phyloP scores from a whole-genome alignment of 129 eudicot genomes.

The Gnaphalium uliginosum region DNA sequence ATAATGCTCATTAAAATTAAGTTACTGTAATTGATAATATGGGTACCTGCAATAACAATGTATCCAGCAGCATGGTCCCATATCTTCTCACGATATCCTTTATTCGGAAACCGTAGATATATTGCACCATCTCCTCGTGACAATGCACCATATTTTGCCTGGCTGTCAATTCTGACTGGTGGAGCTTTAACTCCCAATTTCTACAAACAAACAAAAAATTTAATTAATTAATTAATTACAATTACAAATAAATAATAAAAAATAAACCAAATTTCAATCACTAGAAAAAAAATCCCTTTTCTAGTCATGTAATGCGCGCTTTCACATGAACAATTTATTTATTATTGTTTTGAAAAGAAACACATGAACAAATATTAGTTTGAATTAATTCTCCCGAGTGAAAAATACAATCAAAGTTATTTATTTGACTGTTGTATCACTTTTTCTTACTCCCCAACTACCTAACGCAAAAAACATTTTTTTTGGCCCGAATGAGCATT shows the following conservation, averaged over 20 bases:
- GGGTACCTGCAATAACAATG: constrained; percentile 82
- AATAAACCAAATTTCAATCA: neutral
- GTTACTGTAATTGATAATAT: neutral
- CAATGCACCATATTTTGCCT: constrained; percentile 94
- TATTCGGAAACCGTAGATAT: constrained; percentile 85
- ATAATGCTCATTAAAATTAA: neutral
- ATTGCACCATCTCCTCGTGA: constrained; percentile 97
- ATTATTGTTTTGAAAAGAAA: neutral
- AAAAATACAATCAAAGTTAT: neutral
- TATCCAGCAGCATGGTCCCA: constrained; percentile 99
- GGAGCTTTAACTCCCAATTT: constrained; percentile 94
- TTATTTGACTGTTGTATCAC: constrained; percentile 14
- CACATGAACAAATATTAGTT: neutral
- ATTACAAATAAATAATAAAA: neutral
- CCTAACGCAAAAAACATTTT: too few species aligned
- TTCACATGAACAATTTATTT: neutral
- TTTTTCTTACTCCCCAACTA: neutral
- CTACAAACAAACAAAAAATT: constrained; percentile 31
- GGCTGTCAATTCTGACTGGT: constrained; percentile 96
- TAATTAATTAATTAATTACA: neutral
- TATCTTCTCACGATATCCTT: constrained; percentile 94
- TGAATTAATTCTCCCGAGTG: neutral
- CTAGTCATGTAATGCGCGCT: neutral
- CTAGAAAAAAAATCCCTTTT: too few species aligned
- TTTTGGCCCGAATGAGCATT: too few species aligned